Base-by-base conservation (phyloP, 2,329 filamentous ascomycete species). In the Pseudogymnoascus sp. region DNA sequence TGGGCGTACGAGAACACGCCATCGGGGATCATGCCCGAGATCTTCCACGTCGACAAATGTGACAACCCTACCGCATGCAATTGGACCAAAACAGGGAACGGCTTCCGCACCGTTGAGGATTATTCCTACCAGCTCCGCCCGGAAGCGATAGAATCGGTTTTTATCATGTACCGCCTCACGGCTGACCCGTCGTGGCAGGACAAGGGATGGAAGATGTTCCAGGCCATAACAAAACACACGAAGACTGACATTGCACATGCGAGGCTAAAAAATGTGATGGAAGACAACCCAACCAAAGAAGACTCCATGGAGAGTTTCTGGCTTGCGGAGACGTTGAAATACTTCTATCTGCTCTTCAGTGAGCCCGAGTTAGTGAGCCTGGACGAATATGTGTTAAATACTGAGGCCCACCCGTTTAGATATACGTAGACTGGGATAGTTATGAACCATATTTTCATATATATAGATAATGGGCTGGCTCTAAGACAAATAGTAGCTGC, bases 81-180 rank as follows among this genome's bases (percentile, higher is more conserved):
- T 38, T 73, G 70, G 70, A 53, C 47, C 14, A n/a, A 28, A 28
- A 11, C 16, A 31, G 47, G 47, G 23, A 65, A 63, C 10, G 67
- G 67, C 14, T 65, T 67, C 28, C 60, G 33, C n/a, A 33, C 42
- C 10, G 50, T 63, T n/a, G 35, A 42, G 7, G 65, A 65, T 60
- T 28, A 60, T 6, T 44, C 75, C 28, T 84, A 84, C 64, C 78
- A 83, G 25, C 75, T 84, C 25, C 77, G 81, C 69, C 85, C 85
- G 7, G 85, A 88, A 73, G 85, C 85, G 4, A 87, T 88, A 62
- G 85, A 88, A 72, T 85, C 82, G 8, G 84, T 89, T 10, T 88
- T 85, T 74, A 81, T 87, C 70, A 82, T 88, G 79, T 72, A 67
- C 44, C 68, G 71, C 8, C 69, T 73, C 18, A 73, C 71, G 1